Percentiles rank a stretch among this genome's conserved stretches.
Conservation (phyloP, 495 filamentous ascomycete genomes). For the Penicillium robsamsonii region DNA sequence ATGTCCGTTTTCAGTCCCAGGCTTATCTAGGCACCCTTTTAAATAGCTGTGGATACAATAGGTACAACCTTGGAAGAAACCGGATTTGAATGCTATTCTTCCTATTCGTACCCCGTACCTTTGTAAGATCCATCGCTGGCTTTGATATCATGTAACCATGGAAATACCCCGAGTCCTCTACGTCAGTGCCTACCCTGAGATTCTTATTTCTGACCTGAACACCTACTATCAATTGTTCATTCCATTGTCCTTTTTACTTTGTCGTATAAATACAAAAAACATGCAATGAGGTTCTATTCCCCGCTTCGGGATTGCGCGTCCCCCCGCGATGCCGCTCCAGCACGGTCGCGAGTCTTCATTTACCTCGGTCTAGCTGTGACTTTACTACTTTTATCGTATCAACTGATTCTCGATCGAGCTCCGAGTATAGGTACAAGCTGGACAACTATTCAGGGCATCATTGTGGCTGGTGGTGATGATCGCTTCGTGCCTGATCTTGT, state of each 20-base stretch:
- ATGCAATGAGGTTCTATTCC: slow-evolving; percentile 12
- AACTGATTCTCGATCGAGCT: slow-evolving; percentile 20
- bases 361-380: slow-evolving; percentile 19
- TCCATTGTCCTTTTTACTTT: neutral
- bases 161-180: slow-evolving; percentile 4
- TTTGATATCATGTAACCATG: slow-evolving; percentile 6
- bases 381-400: slow-evolving; percentile 23
- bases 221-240: neutral
- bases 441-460: slow-evolving; percentile 1
- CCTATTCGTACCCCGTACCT: neutral
- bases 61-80: no score
- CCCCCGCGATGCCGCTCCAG: slow-evolving; percentile 7
- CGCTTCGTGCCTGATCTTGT: neutral
- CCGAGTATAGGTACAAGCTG: slow-evolving; percentile 6
- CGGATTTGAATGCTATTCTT: neutral
- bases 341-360: slow-evolving; percentile 16
- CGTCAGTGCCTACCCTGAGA: neutral
- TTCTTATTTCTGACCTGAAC: neutral
- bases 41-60: neutral
- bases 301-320: neutral
- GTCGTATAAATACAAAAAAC: neutral
- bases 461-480: neutral
- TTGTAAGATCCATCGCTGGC: neutral
- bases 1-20: neutral
- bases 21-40: neutral